phyloP scores from a whole-genome alignment of 176 grass and related monocot genomes.

The Carex myosuroides region DNA sequence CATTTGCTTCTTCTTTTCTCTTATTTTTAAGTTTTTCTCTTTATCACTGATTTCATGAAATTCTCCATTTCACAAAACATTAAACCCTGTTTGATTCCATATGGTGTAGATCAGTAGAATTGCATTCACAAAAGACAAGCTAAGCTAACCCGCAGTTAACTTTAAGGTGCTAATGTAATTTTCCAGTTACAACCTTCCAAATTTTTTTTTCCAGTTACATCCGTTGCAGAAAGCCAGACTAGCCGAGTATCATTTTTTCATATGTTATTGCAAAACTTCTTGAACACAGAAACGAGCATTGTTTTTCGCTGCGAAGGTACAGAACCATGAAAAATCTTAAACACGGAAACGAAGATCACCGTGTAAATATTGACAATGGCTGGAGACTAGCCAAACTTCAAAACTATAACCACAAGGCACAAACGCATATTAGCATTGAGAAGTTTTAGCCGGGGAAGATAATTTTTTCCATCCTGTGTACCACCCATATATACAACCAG shows the following conservation, averaged over 20 bases:
- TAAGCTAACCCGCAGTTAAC: not conserved
- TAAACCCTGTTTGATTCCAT: not conserved
- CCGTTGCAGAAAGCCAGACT: not conserved
- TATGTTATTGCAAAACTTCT: not conserved
- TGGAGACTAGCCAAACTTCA: no score
- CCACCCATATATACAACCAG: not conserved
- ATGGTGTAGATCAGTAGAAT: not conserved
- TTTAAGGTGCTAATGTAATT: not conserved
- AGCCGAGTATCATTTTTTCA: not conserved
- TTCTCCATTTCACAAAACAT: not conserved
- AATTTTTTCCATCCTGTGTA: not conserved
- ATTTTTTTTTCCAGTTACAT: not conserved
- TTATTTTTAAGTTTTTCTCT: not conserved
- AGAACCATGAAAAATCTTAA: no score
- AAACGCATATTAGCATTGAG: no score
- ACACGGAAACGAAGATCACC: no score
- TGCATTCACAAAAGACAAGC: not conserved
- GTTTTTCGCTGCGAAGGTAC: no score
- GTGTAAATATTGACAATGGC: no score
- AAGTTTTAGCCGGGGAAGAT: no score
- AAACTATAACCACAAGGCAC: no score
- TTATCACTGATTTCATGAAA: not conserved
- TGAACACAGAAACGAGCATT: no score
- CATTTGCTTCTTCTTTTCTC: not conserved
- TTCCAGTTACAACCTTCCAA: not conserved